Percentiles rank a stretch among this genome's conserved stretches.
phyloP scores from a whole-genome alignment of 164 flowering plant species.

The Nymphaea thermarum region DNA sequence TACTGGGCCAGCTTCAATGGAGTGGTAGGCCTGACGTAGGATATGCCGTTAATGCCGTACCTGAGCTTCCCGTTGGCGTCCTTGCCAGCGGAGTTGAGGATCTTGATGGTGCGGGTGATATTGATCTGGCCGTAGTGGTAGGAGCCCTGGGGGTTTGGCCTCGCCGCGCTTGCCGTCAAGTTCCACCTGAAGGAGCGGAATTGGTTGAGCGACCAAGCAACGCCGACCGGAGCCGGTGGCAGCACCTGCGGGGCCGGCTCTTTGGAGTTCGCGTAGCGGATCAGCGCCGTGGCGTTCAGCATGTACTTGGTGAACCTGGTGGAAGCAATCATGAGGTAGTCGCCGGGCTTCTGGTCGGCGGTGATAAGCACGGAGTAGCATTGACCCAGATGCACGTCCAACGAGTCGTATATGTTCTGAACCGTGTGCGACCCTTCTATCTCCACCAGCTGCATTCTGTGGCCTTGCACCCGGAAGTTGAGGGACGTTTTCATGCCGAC shows the following conservation, averaged over 20 bases:
- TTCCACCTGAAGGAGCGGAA: slow-evolving; percentile 33
- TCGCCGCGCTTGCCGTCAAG: slow-evolving; percentile 34
- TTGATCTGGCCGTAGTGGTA: slow-evolving; percentile 33
- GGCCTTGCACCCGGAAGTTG: slow-evolving; percentile 36
- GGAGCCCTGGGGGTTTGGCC: slow-evolving; percentile 42
- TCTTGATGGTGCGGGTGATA: slow-evolving; percentile 35
- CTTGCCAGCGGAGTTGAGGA: slow-evolving; percentile 18
- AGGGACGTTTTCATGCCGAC: slow-evolving; percentile 34
- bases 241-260: slow-evolving; percentile 18
- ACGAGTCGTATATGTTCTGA: slow-evolving; percentile 29
- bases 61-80: slow-evolving; percentile 25
- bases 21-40: slow-evolving; percentile 16
- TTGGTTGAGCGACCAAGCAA: slow-evolving; percentile 37
- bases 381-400: slow-evolving; percentile 39
- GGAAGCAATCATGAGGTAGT: slow-evolving; percentile 34
- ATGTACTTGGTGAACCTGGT: slow-evolving; percentile 21
- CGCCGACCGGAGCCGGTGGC: slow-evolving; percentile 19
- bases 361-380: slow-evolving; percentile 33
- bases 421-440: slow-evolving; percentile 42
- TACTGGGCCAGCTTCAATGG: slow-evolving; percentile 35
- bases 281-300: slow-evolving; percentile 17
- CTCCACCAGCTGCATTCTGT: slow-evolving; percentile 34
- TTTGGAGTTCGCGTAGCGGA: slow-evolving; percentile 18
- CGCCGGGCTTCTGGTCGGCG: slow-evolving; percentile 22
- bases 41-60: slow-evolving; percentile 29